Evolutionary conservation across 345 rosid genomes (phyloP), one percentile per base, ranked within the genome.

Genomic region (Anacardium occidentale): DNA sequence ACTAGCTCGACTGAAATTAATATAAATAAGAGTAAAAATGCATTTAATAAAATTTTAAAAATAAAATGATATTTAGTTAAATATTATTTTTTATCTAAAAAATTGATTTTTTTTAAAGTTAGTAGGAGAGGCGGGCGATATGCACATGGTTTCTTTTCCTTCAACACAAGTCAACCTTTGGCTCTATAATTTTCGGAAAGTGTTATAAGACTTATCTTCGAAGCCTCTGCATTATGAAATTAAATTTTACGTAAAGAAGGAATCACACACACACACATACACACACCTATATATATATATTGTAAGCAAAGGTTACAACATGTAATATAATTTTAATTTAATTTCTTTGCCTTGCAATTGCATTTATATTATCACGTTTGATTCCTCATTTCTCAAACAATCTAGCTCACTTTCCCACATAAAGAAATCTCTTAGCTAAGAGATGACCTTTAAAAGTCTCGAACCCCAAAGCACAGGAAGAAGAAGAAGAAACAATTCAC

Each of bases 251-350:
- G 63, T 44, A 74, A 70, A 76, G 70, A 57, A 67, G n/a, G n/a
- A n/a, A n/a, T n/a, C n/a, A n/a, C n/a, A n/a, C n/a, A n/a, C n/a
- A n/a, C n/a, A n/a, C n/a, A n/a, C n/a, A n/a, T n/a, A n/a, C n/a
- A n/a, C n/a, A n/a, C n/a, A n/a, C n/a, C n/a, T n/a, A n/a, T n/a
- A n/a, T n/a, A n/a, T n/a, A n/a, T n/a, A n/a, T n/a, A n/a, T n/a
- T n/a, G n/a, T n/a, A n/a, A 67, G 84, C 62, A 78, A 80, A 67
- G 77, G 21, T 17, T 50, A 3, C 53, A 79, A 69, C 78, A 64
- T 52, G 55, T 57, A 66, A 65, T 64, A 45, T 24, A n/a, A 18
- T 51, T 50, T 50, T 6, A 18, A 22, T 11, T 63, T 40, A 61
- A 13, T 77, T 15, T 64, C 40, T 14, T 20, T 78, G 45, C 62